Evolutionary conservation across 768 basidiomycete genomes (phyloP).

Genomic region (Lactifluus rugatus): DNA sequence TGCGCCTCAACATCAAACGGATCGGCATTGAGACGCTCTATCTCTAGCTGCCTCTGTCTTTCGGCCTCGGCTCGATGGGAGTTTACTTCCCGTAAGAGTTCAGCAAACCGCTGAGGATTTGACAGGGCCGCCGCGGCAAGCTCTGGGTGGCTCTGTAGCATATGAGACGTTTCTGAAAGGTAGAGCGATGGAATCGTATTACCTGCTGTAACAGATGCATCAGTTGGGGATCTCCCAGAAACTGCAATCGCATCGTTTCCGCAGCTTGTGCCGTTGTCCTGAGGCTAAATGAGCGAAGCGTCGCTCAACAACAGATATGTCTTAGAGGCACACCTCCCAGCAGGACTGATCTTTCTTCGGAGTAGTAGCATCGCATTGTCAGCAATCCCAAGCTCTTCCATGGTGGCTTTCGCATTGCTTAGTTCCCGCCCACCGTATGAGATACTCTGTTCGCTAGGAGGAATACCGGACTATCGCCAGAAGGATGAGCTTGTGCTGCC

Average conservation of each 20-base stretch:
- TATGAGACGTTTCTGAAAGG: background rate
- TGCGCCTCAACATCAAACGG: slow-evolving; percentile 92
- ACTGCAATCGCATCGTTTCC: slow-evolving; percentile 84
- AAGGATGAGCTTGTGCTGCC: background rate
- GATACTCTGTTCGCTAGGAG: slow-evolving; percentile 62
- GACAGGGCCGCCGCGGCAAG: slow-evolving; percentile 59
- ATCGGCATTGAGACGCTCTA: slow-evolving; percentile 67
- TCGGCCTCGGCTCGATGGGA: slow-evolving; percentile 47
- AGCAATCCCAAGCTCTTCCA: slow-evolving; percentile 54
- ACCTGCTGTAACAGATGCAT: slow-evolving; percentile 61
- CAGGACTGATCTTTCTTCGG: slow-evolving; percentile 46
- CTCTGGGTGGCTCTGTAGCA: slow-evolving; percentile 65
- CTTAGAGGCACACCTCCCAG: slow-evolving; percentile 31
- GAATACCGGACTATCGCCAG: slow-evolving; percentile 56
- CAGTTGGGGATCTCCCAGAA: slow-evolving; percentile 74
- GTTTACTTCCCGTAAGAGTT: slow-evolving; percentile 54
- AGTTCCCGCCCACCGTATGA: slow-evolving; percentile 60
- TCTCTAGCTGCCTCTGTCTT: slow-evolving; percentile 43
- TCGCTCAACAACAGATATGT: background rate
- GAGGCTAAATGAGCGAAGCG: slow-evolving; percentile 6
- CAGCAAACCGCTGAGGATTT: slow-evolving; percentile 66
- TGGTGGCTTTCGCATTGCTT: slow-evolving; percentile 53
- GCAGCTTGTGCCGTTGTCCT: slow-evolving; percentile 71
- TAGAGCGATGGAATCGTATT: background rate
- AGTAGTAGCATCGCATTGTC: slow-evolving; percentile 59